Evolutionary conservation across 306 rosid genomes (phyloP).

Genomic region (Herpetospermum pedunculosum): DNA sequence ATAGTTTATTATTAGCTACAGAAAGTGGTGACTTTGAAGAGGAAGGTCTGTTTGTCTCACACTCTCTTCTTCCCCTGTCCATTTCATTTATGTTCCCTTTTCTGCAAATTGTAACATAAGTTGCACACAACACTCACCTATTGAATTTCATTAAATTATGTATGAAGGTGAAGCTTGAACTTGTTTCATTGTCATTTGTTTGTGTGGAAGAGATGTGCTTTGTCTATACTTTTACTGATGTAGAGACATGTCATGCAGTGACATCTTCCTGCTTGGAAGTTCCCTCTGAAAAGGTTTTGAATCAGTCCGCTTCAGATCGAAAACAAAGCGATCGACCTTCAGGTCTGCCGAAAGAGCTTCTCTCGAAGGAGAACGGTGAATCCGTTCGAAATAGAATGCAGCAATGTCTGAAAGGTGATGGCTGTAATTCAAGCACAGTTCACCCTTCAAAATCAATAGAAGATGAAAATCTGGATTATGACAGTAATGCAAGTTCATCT

Average conservation of each 20-base stretch:
- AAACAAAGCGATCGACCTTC: slow-evolving; percentile 7
- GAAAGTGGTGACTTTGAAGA: slow-evolving; percentile 40
- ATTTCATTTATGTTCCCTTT: background rate
- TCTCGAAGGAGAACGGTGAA: slow-evolving; percentile 33
- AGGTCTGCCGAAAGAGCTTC: slow-evolving; percentile 25
- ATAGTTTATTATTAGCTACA: slow-evolving; percentile 43
- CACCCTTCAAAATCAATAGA: slow-evolving; percentile 46
- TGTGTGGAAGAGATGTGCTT: background rate
- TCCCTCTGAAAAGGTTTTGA: slow-evolving; percentile 24
- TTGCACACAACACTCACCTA: background rate
- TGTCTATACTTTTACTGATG: slow-evolving; percentile 10
- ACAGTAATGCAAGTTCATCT: slow-evolving; percentile 93
- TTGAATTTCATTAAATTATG: background rate
- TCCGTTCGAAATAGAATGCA: slow-evolving; percentile 26
- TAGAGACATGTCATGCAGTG: slow-evolving; percentile 31
- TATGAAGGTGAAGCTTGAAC: background rate
- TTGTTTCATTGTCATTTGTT: background rate
- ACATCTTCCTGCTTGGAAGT: slow-evolving; percentile 46
- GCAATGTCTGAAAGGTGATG: slow-evolving; percentile 34
- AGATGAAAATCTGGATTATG: slow-evolving; percentile 85
- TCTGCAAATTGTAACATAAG: background rate
- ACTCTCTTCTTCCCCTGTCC: background rate
- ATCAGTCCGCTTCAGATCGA: slow-evolving; percentile 13
- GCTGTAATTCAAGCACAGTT: slow-evolving; percentile 51
- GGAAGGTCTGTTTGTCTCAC: slow-evolving; percentile 42